Percentiles rank a stretch among this genome's conserved stretches.
phyloP scores from a whole-genome alignment of 2,329 filamentous ascomycete genomes.

The Aureobasidium sp. region DNA sequence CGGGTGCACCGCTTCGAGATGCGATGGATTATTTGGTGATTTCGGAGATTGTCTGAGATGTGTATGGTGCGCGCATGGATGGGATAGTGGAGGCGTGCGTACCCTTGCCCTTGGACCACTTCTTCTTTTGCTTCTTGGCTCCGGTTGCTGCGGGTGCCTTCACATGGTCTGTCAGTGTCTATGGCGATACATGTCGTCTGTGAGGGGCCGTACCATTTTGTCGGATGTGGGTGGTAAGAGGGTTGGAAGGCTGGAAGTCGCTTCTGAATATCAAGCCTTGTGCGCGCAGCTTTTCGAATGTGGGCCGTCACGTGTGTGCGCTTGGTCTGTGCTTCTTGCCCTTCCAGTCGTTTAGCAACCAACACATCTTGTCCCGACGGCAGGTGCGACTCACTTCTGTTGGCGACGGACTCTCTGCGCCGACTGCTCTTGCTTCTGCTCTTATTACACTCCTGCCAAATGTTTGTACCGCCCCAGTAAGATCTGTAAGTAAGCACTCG shows the following conservation, averaged over 20 bases:
- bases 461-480: neutral
- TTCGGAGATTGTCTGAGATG: neutral
- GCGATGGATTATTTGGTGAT: neutral
- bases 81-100: constrained; percentile 20
- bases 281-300: constrained; percentile 7
- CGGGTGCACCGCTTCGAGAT: neutral
- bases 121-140: constrained; percentile 78
- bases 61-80: constrained; percentile 1
- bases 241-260: constrained; percentile 1
- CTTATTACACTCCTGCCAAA: neutral
- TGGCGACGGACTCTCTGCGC: no score
- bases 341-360: neutral
- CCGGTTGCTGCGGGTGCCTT: constrained; percentile 53
- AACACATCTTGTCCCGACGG: neutral
- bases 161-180: constrained; percentile 8
- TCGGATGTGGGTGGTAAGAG: constrained; percentile 27
- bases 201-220: constrained; percentile 35
- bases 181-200: neutral
- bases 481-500: neutral
- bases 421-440: neutral
- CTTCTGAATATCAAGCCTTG: constrained; percentile 7
- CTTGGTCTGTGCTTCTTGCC: neutral
- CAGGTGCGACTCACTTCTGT: neutral
- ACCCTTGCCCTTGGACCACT: constrained; percentile 58
- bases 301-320: constrained; percentile 10